Evolutionary conservation across 129 eudicot genomes (phyloP).

Genomic region (Silybum marianum): DNA sequence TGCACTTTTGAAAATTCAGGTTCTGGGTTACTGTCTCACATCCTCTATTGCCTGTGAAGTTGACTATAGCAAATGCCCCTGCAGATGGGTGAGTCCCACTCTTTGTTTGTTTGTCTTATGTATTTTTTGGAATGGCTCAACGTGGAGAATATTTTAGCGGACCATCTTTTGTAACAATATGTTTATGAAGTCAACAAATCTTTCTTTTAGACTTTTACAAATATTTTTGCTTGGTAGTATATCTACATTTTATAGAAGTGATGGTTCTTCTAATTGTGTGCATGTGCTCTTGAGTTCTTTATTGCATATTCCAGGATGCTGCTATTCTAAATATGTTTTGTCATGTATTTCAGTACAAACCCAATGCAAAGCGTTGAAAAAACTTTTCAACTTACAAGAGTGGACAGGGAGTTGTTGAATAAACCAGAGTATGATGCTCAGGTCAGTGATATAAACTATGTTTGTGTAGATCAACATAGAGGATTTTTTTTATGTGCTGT

Average conservation of each 20-base stretch:
- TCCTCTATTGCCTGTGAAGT: conserved; percentile 73
- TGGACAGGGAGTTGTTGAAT: conserved; percentile 67
- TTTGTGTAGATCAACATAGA: not conserved
- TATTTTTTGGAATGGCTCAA: not conserved
- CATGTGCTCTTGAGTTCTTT: not conserved
- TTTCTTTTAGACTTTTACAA: conserved; percentile 6
- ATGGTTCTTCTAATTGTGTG: conserved; percentile 2
- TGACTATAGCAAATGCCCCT: conserved; percentile 56
- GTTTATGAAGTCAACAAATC: conserved; percentile 6
- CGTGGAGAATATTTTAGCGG: not conserved
- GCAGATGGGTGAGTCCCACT: conserved; percentile 72
- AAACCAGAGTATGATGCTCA: conserved; percentile 86
- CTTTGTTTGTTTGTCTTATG: not conserved
- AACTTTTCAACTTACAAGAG: conserved; percentile 85
- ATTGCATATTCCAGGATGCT: not conserved
- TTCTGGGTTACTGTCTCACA: conserved; percentile 72
- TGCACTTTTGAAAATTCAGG: conserved; percentile 44
- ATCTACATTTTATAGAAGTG: not conserved
- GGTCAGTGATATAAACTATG: conserved; percentile 45
- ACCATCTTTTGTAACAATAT: not conserved
- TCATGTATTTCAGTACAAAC: conserved; percentile 47
- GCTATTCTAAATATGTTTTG: conserved; percentile 11
- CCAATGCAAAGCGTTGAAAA: conserved; percentile 76
- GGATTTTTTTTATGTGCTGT: conserved; percentile 14
- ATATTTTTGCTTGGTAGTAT: not conserved